Base-by-base conservation (phyloP, 352 stramenopile species). In the Globisporangium nagaii region DNA sequence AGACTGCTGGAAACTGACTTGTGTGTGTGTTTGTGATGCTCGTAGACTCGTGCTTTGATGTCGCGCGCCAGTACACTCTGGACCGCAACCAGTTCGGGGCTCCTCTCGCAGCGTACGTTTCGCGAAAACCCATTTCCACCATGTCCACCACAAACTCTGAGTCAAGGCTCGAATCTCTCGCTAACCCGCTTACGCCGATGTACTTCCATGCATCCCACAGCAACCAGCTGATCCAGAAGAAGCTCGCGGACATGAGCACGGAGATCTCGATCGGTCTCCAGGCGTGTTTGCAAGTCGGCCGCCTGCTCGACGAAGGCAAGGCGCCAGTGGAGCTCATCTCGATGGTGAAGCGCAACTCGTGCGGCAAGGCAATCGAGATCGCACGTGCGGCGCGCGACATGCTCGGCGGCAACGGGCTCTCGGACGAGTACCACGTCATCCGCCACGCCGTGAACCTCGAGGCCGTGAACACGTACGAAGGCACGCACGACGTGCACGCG, bases 401-500 rank as follows among this genome's bases (percentile, higher is more conserved):
- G 95, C 78, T 99, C 32, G 96, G 96, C 37, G 97, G 95, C 51
- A 99, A 99, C 71, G 97, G 97, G 25, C 94, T 99, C 53, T 97
- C 90, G 52, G 97, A 99, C 70, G 97, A 99, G 67, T 99, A 99
- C 77, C 96, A 99, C 68, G 77, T 99, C 53, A 98, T 99, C 61
- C 90, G 97, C 42, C 96, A 99, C 66, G 69, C 96, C 27, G 94
- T 98, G 65, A 99, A 99, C 62, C 75, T 99, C 37, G 97, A 99
- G 71, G 95, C 96, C 20, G 97, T 99, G 31, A 99, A 99, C 79
- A 99, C 97, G 19, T 99, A 99, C 76, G 97, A 99, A 75, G 97
- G 97, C 45, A 99, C 97, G 24, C 96, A 99, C 68, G 97, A 99
- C 70, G 83, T 99, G 32, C 97, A 99, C 70, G 96, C 96, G 35